Conservation (phyloP, 495 filamentous ascomycete species). For the Tuber indicum region DNA sequence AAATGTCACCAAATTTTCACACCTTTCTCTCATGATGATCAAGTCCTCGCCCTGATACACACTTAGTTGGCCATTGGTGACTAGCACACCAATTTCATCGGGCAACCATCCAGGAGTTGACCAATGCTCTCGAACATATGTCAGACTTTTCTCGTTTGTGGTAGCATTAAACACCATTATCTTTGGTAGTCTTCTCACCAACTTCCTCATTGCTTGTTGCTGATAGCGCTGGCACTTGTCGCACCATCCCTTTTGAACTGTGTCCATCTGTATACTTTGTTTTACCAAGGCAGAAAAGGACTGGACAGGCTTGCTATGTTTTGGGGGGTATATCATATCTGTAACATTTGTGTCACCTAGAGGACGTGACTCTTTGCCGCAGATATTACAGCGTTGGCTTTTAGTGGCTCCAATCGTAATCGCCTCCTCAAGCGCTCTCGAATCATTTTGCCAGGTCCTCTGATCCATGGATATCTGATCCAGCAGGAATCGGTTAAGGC, state of each 20-base stretch:
- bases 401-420: constrained; percentile 36
- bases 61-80: constrained; percentile 71
- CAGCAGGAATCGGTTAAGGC: constrained; percentile 68
- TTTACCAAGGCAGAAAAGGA: constrained; percentile 46
- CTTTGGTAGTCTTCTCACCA: constrained; percentile 68
- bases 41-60: constrained; percentile 86
- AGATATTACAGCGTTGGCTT: constrained; percentile 63
- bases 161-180: constrained; percentile 81
- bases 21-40: constrained; percentile 55
- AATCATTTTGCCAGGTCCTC: constrained; percentile 54
- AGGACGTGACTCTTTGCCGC: constrained; percentile 57
- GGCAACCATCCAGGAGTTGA: constrained; percentile 81
- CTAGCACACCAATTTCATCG: constrained; percentile 79
- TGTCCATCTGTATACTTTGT: constrained; percentile 76
- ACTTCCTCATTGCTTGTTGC: constrained; percentile 68
- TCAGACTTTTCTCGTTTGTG: constrained; percentile 51
- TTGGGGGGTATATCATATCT: constrained; percentile 73
- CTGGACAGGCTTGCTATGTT: constrained; percentile 39
- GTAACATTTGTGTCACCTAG: constrained; percentile 55
- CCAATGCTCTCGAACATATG: constrained; percentile 65
- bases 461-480: constrained; percentile 66
- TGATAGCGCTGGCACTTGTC: constrained; percentile 80
- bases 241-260: constrained; percentile 70
- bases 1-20: constrained; percentile 61
- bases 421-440: constrained; percentile 51